Percentiles rank a stretch among this genome's conserved stretches.
Evolutionary conservation across 2,329 filamentous ascomycete genomes (phyloP).

Genomic region (Ophiostoma australiae): DNA sequence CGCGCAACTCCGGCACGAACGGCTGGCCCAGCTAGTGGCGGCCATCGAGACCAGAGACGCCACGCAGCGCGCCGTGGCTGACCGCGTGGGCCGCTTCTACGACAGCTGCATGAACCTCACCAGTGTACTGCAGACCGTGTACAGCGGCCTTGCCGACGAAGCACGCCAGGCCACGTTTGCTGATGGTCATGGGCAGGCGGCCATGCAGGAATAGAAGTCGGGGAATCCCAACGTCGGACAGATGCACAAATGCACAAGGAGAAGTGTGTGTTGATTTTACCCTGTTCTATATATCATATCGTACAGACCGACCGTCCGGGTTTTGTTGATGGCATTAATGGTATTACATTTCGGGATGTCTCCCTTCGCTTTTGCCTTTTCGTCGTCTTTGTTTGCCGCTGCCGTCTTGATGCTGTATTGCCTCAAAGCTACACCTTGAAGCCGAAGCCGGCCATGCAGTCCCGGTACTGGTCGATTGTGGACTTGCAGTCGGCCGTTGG

Average conservation of each 20-base stretch:
- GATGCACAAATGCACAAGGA: background rate
- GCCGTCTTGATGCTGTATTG: background rate
- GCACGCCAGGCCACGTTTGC: slow-evolving; percentile 22
- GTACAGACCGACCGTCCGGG: slow-evolving; percentile 17
- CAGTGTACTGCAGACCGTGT: slow-evolving; percentile 27
- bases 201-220: background rate
- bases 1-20: slow-evolving; percentile 20
- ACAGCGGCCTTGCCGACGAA: slow-evolving; percentile 27
- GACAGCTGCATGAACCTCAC: slow-evolving; percentile 27
- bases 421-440: slow-evolving; percentile 58
- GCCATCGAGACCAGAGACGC: slow-evolving; percentile 28
- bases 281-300: slow-evolving; percentile 14
- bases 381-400: background rate
- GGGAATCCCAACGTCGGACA: too few relatives aligned
- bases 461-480: slow-evolving; percentile 78
- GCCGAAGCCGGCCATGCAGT: slow-evolving; percentile 88
- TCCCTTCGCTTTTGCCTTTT: background rate
- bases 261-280: background rate
- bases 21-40: slow-evolving; percentile 26
- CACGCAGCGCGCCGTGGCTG: slow-evolving; percentile 28
- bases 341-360: background rate
- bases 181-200: background rate
- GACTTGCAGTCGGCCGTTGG: slow-evolving; percentile 78
- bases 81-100: slow-evolving; percentile 27
- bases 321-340: background rate